Conservation (phyloP, 495 filamentous ascomycete species). For the Ascobolus immersus region DNA sequence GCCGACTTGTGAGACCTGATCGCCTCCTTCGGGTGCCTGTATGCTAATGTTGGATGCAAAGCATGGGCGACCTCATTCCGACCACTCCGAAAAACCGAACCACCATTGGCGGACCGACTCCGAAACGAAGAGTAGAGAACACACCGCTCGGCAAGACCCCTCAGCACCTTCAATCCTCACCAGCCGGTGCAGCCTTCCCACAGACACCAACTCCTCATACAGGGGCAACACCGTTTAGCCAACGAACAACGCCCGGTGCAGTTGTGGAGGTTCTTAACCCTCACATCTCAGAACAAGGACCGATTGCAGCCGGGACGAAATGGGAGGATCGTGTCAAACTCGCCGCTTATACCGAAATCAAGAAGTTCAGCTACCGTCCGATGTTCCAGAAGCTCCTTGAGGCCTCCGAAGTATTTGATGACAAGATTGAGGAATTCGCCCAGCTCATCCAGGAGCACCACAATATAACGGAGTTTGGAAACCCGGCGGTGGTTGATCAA, state of each 20-base stretch:
- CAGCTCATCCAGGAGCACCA: conserved; percentile 44
- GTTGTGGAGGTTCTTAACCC: conserved; percentile 57
- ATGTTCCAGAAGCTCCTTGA: conserved; percentile 86
- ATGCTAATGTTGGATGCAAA: no score
- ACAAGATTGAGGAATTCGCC: conserved; percentile 76
- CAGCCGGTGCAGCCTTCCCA: no score
- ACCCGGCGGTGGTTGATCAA: conserved; percentile 56
- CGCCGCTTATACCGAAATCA: conserved; percentile 56
- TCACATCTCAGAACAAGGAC: conserved; percentile 41
- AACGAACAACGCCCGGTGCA: conserved; percentile 53
- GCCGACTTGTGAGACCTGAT: conserved; percentile 7
- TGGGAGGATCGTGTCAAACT: conserved; percentile 42
- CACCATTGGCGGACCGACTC: no score
- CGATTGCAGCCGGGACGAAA: conserved; percentile 19
- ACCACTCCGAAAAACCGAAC: no score
- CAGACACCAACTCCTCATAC: no score
- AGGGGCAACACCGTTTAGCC: conserved; percentile 37
- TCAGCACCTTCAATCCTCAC: no score
- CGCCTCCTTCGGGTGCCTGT: background rate
- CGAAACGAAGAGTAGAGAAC: no score
- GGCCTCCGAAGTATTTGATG: conserved; percentile 74
- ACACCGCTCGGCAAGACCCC: no score
- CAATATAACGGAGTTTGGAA: conserved; percentile 62
- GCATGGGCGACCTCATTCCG: conserved; percentile 54
- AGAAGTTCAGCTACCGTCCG: conserved; percentile 72